A percentile compares a stretch with the other conserved stretches of the same genome.
Conservation (phyloP, 2,329 filamentous ascomycete genomes). For the Fusarium sp. region DNA sequence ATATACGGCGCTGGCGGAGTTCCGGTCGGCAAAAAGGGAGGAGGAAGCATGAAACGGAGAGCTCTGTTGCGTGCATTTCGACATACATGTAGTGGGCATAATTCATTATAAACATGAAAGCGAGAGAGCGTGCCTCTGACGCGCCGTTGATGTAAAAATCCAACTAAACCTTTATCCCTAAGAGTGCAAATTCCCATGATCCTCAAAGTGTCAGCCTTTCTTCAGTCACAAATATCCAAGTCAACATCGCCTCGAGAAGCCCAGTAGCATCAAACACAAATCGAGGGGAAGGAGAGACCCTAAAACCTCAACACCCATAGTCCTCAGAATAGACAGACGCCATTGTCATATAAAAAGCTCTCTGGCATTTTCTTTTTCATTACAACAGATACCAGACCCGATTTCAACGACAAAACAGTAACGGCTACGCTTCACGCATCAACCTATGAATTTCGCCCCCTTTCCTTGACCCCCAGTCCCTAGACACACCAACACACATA, state of each 20-base stretch:
- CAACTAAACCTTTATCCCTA: neutral
- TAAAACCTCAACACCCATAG: neutral
- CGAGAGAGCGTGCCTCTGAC: slow-evolving; percentile 25
- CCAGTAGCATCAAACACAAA: slow-evolving; percentile 15
- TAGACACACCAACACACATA: slow-evolving; percentile 35
- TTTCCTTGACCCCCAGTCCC: slow-evolving; percentile 25
- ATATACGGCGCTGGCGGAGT: slow-evolving; percentile 49
- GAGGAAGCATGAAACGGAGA: slow-evolving; percentile 14
- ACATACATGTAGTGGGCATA: slow-evolving; percentile 22
- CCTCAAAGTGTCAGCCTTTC: neutral
- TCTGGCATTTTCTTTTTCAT: slow-evolving; percentile 46
- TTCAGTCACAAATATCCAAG: neutral
- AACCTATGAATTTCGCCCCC: slow-evolving; percentile 35
- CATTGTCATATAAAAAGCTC: slow-evolving; percentile 32
- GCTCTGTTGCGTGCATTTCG: slow-evolving; percentile 13
- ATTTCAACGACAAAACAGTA: slow-evolving; percentile 44
- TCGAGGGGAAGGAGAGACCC: neutral
- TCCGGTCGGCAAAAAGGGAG: slow-evolving; percentile 36
- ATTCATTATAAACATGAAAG: slow-evolving; percentile 32
- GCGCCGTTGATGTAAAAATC: slow-evolving; percentile 14
- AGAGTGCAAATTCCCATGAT: slow-evolving; percentile 1
- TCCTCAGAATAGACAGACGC: slow-evolving; percentile 27
- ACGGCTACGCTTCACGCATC: slow-evolving; percentile 47
- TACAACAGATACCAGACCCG: slow-evolving; percentile 48
- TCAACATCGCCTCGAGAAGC: neutral